These are phyloP conservation scores for Knoxia roxburghii DNA, from an alignment of 257 asterid species.

Conservation along the genomic window DNA sequence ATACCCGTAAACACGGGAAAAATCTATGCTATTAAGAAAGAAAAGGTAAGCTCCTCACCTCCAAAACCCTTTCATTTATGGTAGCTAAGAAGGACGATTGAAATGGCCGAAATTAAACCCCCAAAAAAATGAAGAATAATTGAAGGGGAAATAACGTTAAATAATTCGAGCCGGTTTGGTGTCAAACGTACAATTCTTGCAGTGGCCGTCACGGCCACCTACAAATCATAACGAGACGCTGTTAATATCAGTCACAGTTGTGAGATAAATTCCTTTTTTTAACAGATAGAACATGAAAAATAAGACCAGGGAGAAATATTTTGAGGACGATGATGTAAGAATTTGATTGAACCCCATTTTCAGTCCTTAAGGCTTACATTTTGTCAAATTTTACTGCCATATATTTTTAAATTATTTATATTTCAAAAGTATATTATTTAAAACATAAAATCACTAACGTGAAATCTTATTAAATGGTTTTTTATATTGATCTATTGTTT, in stretches of 20 bases:
- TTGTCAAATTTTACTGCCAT: too few relatives aligned
- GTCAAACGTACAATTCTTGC: conserved; percentile 3
- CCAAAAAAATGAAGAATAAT: not conserved
- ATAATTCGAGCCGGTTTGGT: not conserved
- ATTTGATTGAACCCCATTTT: too few relatives aligned
- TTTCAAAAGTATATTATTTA: too few relatives aligned
- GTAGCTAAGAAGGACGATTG: not conserved
- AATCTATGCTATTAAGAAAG: not conserved
- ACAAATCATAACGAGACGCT: not conserved
- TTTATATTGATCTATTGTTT: too few relatives aligned
- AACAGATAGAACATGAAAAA: too few relatives aligned
- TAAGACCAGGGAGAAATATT: too few relatives aligned
- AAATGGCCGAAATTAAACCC: not conserved
- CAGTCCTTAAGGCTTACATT: too few relatives aligned
- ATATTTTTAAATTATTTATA: too few relatives aligned
- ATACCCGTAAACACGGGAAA: not conserved
- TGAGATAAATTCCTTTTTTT: too few relatives aligned
- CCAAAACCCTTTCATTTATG: not conserved
- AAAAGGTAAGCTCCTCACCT: not conserved
- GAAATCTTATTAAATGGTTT: too few relatives aligned
- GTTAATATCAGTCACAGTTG: not conserved
- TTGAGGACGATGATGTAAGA: too few relatives aligned
- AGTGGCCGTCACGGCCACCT: conserved; percentile 13
- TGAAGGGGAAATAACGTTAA: not conserved
- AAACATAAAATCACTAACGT: too few relatives aligned